These are phyloP conservation scores for Zymoseptoria crescenta DNA, from an alignment of 2,329 filamentous ascomycete species.

Conservation along the genomic window DNA sequence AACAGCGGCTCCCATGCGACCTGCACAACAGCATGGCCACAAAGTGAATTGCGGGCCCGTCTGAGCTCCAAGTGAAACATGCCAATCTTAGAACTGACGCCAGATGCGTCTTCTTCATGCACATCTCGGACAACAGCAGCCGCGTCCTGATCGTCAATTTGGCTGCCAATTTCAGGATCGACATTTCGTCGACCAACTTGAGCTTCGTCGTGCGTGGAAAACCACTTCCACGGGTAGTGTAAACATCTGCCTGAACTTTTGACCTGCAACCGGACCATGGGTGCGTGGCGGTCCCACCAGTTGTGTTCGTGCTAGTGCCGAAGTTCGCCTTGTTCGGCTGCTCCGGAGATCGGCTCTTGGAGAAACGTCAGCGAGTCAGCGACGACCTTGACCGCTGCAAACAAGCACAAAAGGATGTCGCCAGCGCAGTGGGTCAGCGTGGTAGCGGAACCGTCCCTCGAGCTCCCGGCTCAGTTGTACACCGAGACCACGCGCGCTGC, in stretches of 20 bases:
- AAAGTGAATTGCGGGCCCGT: background rate
- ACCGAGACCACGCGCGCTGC: constrained; percentile 10
- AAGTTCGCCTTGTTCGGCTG: background rate
- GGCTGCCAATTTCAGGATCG: no score
- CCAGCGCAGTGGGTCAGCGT: constrained; percentile 15
- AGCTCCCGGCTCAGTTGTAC: constrained; percentile 2
- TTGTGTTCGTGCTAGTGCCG: background rate
- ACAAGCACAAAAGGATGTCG: constrained; percentile 4
- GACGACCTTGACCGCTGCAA: background rate
- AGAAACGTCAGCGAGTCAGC: background rate
- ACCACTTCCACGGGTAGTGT: background rate
- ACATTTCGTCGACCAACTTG: background rate
- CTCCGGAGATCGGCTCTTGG: background rate
- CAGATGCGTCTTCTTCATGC: background rate
- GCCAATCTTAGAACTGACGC: background rate
- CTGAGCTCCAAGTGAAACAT: background rate
- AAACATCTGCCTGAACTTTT: background rate
- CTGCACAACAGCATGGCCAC: background rate
- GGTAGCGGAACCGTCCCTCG: constrained; percentile 11
- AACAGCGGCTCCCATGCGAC: background rate
- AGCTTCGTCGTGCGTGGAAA: background rate
- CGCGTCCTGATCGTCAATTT: background rate
- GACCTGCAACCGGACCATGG: background rate
- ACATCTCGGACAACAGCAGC: background rate
- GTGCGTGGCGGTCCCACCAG: background rate